These are phyloP conservation scores for Helenozyma rhizophorensis DNA, from an alignment of 805 yeast species.

Conservation along the genomic window DNA sequence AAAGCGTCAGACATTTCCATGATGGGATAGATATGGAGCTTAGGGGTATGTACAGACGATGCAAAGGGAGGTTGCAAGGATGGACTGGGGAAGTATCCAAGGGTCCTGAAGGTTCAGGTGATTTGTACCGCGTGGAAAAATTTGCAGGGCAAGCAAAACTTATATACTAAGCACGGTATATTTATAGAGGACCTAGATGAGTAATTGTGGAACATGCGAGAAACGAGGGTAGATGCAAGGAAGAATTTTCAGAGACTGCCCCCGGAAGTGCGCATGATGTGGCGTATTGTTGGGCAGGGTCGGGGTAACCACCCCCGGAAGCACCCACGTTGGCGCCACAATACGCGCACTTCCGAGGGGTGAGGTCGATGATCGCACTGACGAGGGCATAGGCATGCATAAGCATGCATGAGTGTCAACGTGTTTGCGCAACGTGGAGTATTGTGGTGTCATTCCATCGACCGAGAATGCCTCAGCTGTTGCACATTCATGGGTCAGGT, in stretches of 20 bases:
- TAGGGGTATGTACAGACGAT: too few species aligned
- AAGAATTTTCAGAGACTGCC: not conserved
- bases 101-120: slow-evolving; percentile 5
- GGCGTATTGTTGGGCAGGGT: too few species aligned
- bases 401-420: not conserved
- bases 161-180: slow-evolving; percentile 9
- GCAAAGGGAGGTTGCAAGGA: not conserved
- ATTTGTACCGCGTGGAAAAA: slow-evolving; percentile 10
- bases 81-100: not conserved
- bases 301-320: too few species aligned
- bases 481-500: too few species aligned
- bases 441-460: too few species aligned
- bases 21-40: too few species aligned
- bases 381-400: too few species aligned
- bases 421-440: not conserved
- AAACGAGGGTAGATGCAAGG: slow-evolving; percentile 2
- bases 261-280: not conserved
- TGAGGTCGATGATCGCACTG: too few species aligned
- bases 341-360: too few species aligned
- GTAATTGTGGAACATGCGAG: slow-evolving; percentile 5
- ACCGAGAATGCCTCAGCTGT: too few species aligned
- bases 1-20: slow-evolving; percentile 19
- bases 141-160: too few species aligned
- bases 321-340: too few species aligned
- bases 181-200: slow-evolving; percentile 15